Evolutionary conservation across 2,329 filamentous ascomycete species (phyloP), one percentile per base, ranked within the genome.

Genomic region (Xylaria sp.): DNA sequence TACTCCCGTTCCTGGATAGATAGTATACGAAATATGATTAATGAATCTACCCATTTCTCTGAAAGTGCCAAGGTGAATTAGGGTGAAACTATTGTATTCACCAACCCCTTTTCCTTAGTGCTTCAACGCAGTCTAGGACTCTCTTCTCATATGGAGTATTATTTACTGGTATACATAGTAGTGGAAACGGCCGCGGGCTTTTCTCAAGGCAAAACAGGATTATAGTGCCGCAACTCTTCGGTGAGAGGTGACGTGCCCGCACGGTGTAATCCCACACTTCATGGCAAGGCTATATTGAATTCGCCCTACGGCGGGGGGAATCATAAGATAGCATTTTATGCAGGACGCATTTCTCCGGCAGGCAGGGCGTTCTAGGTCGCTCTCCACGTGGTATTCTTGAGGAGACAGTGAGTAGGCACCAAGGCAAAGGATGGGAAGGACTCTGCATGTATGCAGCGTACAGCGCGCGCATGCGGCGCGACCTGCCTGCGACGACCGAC

Each of bases 321-420:
- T 53, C 49, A 53, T 53, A 51, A 31, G 26, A 31, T 51, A 51
- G 17, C 6, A 51, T 33, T 33, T 17, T 53, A 53, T 53, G 49
- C 26, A 53, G 49, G 49, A 3, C 28, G n/a, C 10, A 31, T 17
- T 15, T 15, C 17, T 53, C 49, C 49, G 26, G 49, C 49, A n/a
- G 49, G 49, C 49, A 53, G 10, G 13, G 17, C 9, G 6, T 53
- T n/a, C 49, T 53, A 17, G 49, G 11, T 33, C 49, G 15, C 49
- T 53, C 49, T 53, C 49, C 49, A 53, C 49, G 49, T 53, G 51
- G 53, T 38, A 56, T 38, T 56, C n/a, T 38, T 56, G 20, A 13
- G 23, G 6, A 15, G n/a, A 36, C 31, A 38, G 28, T n/a, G 15
- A 11, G 9, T 20, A 20, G 13, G 33, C 28, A 23, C 42, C 28